A percentile compares a stretch with the other conserved stretches of the same genome.
These are phyloP conservation scores for Oldenlandia corymbosa DNA, from an alignment of 257 asterid species.

Conservation along the genomic window DNA sequence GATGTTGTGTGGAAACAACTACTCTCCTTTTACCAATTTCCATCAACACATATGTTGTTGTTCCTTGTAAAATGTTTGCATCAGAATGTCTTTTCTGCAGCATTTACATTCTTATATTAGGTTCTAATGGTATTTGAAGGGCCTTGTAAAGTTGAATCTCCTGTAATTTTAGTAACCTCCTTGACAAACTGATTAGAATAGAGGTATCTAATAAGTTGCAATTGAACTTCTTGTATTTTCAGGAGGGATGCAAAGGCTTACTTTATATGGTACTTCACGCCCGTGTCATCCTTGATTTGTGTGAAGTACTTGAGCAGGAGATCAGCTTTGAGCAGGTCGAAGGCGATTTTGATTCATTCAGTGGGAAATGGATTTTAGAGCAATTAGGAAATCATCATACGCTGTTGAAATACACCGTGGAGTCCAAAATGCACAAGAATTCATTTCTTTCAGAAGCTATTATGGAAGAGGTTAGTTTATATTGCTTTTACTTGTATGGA, in stretches of 20 bases:
- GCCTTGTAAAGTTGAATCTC: neutral
- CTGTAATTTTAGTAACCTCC: neutral
- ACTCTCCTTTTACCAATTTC: too few species aligned
- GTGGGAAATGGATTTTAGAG: conserved; percentile 91
- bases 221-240: conserved; percentile 18
- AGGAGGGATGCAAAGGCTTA: conserved; percentile 99
- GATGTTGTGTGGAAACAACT: too few species aligned
- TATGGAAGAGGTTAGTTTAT: conserved; percentile 80
- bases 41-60: too few species aligned
- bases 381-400: conserved; percentile 90
- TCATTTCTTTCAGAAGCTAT: conserved; percentile 94
- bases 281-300: conserved; percentile 78
- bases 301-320: conserved; percentile 75
- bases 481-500: neutral
- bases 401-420: conserved; percentile 74
- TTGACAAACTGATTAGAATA: neutral
- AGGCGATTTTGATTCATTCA: conserved; percentile 82
- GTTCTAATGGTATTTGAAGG: neutral
- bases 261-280: conserved; percentile 97
- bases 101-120: neutral
- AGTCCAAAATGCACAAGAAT: conserved; percentile 87
- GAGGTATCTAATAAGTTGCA: neutral
- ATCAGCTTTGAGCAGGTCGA: conserved; percentile 88
- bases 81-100: neutral
- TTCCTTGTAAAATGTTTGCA: too few species aligned